Conservation (phyloP, 2,329 filamentous ascomycete species). For the Penicillium sp. region DNA sequence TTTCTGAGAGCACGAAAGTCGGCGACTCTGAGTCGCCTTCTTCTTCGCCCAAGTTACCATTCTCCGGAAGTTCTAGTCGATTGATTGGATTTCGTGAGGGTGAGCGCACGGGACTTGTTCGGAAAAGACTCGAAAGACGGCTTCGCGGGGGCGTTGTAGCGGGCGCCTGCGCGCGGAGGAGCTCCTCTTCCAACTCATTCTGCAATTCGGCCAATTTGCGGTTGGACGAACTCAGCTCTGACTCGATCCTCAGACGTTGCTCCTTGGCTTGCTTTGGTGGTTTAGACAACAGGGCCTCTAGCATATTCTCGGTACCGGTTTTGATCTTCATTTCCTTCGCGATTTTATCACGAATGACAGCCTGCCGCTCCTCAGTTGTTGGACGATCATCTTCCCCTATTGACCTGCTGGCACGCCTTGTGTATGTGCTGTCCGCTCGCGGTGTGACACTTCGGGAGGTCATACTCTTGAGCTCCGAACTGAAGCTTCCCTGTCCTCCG, state of each 20-base stretch:
- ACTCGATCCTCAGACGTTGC: constrained; percentile 70
- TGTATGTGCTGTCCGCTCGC: constrained; percentile 52
- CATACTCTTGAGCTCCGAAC: constrained; percentile 72
- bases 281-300: constrained; percentile 89
- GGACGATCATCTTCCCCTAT: constrained; percentile 57
- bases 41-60: constrained; percentile 47
- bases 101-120: constrained; percentile 50
- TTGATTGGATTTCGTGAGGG: constrained; percentile 35
- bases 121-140: constrained; percentile 54
- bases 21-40: constrained; percentile 73
- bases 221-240: constrained; percentile 85
- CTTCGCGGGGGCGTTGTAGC: constrained; percentile 45
- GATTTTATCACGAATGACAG: constrained; percentile 72
- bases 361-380: constrained; percentile 66
- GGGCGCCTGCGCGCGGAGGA: constrained; percentile 52
- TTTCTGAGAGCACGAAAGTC: constrained; percentile 82
- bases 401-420: constrained; percentile 38
- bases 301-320: constrained; percentile 92
- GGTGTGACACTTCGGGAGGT: constrained; percentile 56
- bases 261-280: constrained; percentile 94
- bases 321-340: constrained; percentile 98
- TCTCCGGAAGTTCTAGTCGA: constrained; percentile 30
- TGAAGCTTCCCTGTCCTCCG: constrained; percentile 77
- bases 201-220: constrained; percentile 58
- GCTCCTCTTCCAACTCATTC: constrained; percentile 54